These are phyloP conservation scores for Irineochytrium annulatum DNA, from an alignment of 192 early-diverging fungal genomes.

Conservation along the genomic window DNA sequence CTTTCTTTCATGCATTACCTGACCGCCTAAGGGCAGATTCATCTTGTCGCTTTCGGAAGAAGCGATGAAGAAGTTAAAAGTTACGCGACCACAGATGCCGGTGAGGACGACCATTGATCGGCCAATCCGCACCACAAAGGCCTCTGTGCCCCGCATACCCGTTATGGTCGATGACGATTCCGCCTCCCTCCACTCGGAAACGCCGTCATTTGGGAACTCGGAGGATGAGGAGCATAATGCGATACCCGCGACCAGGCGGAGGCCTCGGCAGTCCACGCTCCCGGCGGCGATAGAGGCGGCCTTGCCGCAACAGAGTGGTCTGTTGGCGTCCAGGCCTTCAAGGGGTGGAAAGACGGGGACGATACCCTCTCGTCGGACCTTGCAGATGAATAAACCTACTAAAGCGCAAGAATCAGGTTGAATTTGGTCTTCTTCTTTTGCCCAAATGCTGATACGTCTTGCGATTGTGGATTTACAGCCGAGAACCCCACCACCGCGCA, in stretches of 20 bases:
- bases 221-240: background rate
- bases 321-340: background rate
- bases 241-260: background rate
- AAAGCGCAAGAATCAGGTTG: background rate
- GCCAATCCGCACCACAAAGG: background rate
- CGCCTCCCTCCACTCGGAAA: slow-evolving; percentile 16
- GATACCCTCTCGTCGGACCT: background rate
- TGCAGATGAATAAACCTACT: background rate
- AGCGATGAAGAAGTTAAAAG: slow-evolving; percentile 24
- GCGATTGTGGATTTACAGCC: background rate
- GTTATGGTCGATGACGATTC: slow-evolving; percentile 13
- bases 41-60: slow-evolving; percentile 10
- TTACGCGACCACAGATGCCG: background rate
- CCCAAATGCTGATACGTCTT: background rate
- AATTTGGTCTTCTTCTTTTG: background rate
- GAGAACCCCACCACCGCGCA: background rate
- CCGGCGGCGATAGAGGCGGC: background rate
- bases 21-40: slow-evolving; percentile 13
- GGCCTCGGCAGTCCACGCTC: background rate
- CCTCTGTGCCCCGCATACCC: background rate
- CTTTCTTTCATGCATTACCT: background rate
- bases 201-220: slow-evolving; percentile 10
- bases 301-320: background rate
- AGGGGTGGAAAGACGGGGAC: background rate
- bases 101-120: background rate